Evolutionary conservation across 179 eudicot species (phyloP).

Genomic region (Beta lomatogona): DNA sequence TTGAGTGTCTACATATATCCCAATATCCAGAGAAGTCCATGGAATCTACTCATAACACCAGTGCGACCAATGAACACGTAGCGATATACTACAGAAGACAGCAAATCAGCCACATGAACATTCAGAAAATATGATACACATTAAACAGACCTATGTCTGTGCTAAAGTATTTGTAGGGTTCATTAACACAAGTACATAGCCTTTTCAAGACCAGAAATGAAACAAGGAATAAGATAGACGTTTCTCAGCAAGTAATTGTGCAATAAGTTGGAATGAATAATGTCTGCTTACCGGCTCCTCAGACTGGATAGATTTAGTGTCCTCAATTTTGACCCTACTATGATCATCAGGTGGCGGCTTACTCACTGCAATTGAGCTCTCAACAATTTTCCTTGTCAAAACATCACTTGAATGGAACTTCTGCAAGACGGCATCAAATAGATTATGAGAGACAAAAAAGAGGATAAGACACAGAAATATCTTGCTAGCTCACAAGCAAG

Average conservation of each 20-base stretch:
- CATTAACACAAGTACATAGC: no score
- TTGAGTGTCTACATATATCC: neutral
- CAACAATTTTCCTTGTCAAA: slow-evolving; percentile 40
- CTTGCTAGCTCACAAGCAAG: neutral
- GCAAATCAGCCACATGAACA: neutral
- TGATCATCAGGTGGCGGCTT: slow-evolving; percentile 34
- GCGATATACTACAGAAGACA: neutral
- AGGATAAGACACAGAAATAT: neutral
- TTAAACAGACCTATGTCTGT: no score
- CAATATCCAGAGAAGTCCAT: neutral
- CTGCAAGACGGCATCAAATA: slow-evolving; percentile 32
- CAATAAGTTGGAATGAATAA: neutral
- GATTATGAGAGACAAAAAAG: slow-evolving; percentile 11
- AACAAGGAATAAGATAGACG: no score
- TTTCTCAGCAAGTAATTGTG: no score
- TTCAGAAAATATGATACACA: no score
- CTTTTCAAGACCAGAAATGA: no score
- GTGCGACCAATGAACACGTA: neutral
- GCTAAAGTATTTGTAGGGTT: no score
- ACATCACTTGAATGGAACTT: slow-evolving; percentile 50
- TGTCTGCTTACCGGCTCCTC: slow-evolving; percentile 59
- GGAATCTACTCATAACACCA: neutral
- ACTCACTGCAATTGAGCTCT: slow-evolving; percentile 35
- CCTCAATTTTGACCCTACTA: slow-evolving; percentile 32
- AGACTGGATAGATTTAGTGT: slow-evolving; percentile 34